These are phyloP conservation scores for Apostasia shenzhenica DNA, from an alignment of 106 monocot genomes.

Conservation along the genomic window DNA sequence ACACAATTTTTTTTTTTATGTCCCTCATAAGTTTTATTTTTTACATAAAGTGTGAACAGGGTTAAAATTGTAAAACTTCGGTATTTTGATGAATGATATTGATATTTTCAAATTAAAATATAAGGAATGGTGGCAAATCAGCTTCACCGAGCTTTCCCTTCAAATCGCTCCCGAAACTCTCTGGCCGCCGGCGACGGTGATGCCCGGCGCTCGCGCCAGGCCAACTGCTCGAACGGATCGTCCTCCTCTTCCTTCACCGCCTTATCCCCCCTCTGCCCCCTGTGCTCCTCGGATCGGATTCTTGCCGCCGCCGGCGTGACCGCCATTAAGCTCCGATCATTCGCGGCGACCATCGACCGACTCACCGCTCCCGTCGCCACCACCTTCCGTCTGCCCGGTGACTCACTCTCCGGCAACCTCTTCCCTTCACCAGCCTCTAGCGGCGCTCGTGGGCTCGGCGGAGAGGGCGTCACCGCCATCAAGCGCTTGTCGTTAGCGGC, in stretches of 20 bases:
- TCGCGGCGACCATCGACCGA: too few species aligned
- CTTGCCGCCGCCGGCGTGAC: too few species aligned
- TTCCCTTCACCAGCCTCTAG: not conserved
- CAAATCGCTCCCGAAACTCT: slow-evolving; percentile 1
- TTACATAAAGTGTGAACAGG: too few species aligned
- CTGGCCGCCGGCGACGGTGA: not conserved
- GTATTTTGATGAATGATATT: too few species aligned
- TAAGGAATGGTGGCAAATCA: too few species aligned
- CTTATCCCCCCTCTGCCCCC: not conserved
- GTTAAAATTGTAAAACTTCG: too few species aligned
- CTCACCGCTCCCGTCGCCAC: too few species aligned
- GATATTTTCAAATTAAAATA: too few species aligned
- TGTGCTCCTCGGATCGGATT: not conserved
- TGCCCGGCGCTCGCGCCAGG: not conserved
- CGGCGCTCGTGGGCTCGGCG: not conserved
- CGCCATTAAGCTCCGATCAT: not conserved
- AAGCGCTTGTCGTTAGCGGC: slow-evolving; percentile 1
- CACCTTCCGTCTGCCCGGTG: too few species aligned
- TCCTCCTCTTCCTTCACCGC: not conserved
- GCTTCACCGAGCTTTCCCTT: not conserved
- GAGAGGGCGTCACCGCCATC: slow-evolving; percentile 11
- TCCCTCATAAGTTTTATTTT: too few species aligned
- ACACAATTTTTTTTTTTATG: too few species aligned
- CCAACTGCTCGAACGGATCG: slow-evolving; percentile 3
- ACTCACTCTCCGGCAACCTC: too few species aligned